A percentile compares a stretch with the other conserved stretches of the same genome.
These are phyloP conservation scores for Saccharomyces kudriavzevii DNA, from an alignment of 805 yeast genomes.

Conservation along the genomic window DNA sequence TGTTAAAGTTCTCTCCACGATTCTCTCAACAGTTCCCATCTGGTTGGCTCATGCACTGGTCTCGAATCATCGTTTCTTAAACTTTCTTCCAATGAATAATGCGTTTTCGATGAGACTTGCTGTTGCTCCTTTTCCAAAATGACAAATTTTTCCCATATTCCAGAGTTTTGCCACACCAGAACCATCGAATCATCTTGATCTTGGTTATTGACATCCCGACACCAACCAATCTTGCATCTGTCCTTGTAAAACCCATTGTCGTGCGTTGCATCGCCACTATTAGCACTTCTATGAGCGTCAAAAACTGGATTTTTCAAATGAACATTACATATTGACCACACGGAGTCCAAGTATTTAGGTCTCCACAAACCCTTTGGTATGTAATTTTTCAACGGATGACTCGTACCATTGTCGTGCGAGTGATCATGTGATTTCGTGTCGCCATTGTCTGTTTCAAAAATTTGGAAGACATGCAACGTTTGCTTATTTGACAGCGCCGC, in stretches of 20 bases:
- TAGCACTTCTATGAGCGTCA: conserved; percentile 8
- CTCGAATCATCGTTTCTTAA: conserved; percentile 14
- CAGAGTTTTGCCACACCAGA: conserved; percentile 63
- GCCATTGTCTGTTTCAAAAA: conserved; percentile 1
- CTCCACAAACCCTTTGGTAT: conserved; percentile 43
- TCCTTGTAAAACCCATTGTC: conserved; percentile 17
- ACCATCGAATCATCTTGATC: conserved; percentile 54
- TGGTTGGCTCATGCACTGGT: conserved; percentile 18
- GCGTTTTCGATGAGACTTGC: conserved; percentile 1
- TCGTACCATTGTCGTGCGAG: conserved; percentile 36
- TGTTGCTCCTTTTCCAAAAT: conserved; percentile 44
- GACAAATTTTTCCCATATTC: conserved; percentile 81
- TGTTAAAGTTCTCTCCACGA: conserved; percentile 50
- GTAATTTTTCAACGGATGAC: conserved; percentile 55
- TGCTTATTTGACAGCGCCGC: conserved; percentile 86
- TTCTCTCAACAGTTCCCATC: conserved; percentile 55
- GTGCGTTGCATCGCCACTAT: neutral
- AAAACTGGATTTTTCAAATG: conserved; percentile 35
- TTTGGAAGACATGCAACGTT: conserved; percentile 77
- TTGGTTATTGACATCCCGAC: conserved; percentile 26
- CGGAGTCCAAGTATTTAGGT: conserved; percentile 69
- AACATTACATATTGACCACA: conserved; percentile 80
- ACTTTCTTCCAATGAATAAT: conserved; percentile 16
- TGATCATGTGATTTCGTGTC: neutral
- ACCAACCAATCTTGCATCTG: conserved; percentile 29